Conservation (phyloP, 345 rosid species). For the Populus alba region DNA sequence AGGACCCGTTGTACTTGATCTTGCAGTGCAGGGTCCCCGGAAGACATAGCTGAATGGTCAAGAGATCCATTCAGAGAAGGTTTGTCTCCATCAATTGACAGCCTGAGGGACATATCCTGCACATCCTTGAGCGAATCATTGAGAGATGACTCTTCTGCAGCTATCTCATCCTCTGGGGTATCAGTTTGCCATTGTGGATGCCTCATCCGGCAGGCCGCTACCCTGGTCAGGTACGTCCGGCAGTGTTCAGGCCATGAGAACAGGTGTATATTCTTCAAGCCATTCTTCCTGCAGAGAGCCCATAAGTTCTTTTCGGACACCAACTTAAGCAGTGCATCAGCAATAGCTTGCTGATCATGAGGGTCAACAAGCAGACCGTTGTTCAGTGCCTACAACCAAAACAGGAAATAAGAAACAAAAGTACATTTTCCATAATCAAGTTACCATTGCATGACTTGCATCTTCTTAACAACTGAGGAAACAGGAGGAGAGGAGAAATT, state of each 20-base stretch:
- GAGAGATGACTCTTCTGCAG: constrained; percentile 53
- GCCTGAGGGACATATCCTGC: constrained; percentile 91
- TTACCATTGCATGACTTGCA: neutral
- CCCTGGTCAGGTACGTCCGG: constrained; percentile 86
- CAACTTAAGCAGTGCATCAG: constrained; percentile 80
- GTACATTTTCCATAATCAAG: neutral
- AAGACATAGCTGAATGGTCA: constrained; percentile 37
- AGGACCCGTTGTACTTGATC: constrained; percentile 74
- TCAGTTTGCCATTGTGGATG: constrained; percentile 94
- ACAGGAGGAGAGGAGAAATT: neutral
- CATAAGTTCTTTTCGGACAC: constrained; percentile 92
- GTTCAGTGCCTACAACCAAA: constrained; percentile 60
- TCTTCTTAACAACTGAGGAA: neutral
- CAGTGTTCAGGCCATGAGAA: constrained; percentile 99
- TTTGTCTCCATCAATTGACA: constrained; percentile 88
- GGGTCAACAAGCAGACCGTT: constrained; percentile 96
- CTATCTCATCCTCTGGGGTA: constrained; percentile 66
- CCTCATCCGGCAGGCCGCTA: constrained; percentile 92
- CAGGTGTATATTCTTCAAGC: constrained; percentile 93
- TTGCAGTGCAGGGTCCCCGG: constrained; percentile 43
- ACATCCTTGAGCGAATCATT: constrained; percentile 90
- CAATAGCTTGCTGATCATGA: constrained; percentile 80
- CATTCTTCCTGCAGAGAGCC: constrained; percentile 80
- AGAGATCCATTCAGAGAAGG: constrained; percentile 53
- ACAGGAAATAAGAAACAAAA: neutral